Evolutionary conservation across 176 grass and related monocot species (phyloP).

Genomic region (Eragrostis curvula): DNA sequence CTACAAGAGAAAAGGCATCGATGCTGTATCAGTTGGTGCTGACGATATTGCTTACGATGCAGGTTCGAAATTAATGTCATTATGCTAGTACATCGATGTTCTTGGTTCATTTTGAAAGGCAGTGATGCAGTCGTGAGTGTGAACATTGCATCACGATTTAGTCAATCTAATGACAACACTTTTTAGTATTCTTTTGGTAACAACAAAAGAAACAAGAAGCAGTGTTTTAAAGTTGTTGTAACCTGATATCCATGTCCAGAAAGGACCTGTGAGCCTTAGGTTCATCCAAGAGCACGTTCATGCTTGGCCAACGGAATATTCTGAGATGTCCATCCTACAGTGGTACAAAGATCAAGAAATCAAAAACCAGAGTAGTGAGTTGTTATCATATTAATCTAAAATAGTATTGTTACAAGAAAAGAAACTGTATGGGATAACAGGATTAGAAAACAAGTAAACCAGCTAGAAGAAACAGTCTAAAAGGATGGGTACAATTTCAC

Average conservation of each 20-base stretch:
- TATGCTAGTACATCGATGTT: not conserved
- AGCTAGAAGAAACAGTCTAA: slow-evolving; percentile 27
- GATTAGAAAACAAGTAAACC: slow-evolving; percentile 20
- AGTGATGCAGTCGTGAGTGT: slow-evolving; percentile 14
- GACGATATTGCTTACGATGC: not conserved
- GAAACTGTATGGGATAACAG: not conserved
- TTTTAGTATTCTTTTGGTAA: not conserved
- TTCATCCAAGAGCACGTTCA: slow-evolving; percentile 90
- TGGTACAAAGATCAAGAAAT: slow-evolving; percentile 26
- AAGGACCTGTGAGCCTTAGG: slow-evolving; percentile 97
- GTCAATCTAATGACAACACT: slow-evolving; percentile 26
- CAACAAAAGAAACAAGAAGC: slow-evolving; percentile 21
- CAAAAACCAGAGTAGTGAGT: not conserved
- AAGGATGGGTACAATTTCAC: not conserved
- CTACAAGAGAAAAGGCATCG: slow-evolving; percentile 54
- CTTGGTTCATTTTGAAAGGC: slow-evolving; percentile 8
- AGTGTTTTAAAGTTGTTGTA: slow-evolving; percentile 11
- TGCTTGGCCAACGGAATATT: slow-evolving; percentile 94
- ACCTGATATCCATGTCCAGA: slow-evolving; percentile 99
- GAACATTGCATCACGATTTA: slow-evolving; percentile 11
- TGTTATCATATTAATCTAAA: slow-evolving; percentile 10
- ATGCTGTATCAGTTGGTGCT: slow-evolving; percentile 19
- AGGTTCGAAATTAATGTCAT: not conserved
- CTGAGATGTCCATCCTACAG: slow-evolving; percentile 88
- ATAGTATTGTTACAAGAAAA: slow-evolving; percentile 13